Percentiles rank a stretch among this genome's conserved stretches.
Conservation (phyloP, 352 stramenopile genomes). For the Thalassiosira mediterranea region DNA sequence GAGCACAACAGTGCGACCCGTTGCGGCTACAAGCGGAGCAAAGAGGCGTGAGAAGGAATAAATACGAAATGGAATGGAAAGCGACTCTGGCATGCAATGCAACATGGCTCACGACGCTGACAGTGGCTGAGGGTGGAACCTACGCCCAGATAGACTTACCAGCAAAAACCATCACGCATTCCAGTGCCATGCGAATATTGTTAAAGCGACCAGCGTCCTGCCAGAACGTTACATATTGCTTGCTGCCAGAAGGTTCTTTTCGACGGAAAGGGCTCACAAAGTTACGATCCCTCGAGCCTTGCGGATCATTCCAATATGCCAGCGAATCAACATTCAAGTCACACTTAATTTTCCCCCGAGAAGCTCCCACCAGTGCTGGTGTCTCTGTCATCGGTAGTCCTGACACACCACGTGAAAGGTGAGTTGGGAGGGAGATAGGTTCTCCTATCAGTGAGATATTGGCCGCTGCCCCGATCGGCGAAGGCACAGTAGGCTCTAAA, state of each 20-base stretch:
- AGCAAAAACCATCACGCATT: slow-evolving; percentile 86
- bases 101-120: no score
- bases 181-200: slow-evolving; percentile 86
- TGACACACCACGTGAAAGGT: slow-evolving; percentile 60
- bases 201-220: slow-evolving; percentile 87
- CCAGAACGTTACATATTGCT: slow-evolving; percentile 88
- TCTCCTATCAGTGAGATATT: slow-evolving; percentile 39
- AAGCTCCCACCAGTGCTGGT: slow-evolving; percentile 62
- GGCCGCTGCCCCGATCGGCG: slow-evolving; percentile 28
- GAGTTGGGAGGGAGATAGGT: slow-evolving; percentile 26
- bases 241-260: slow-evolving; percentile 26
- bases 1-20: slow-evolving; percentile 87
- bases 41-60: no score
- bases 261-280: slow-evolving; percentile 64
- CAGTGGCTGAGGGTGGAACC: no score
- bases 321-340: slow-evolving; percentile 77
- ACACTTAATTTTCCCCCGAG: slow-evolving; percentile 65
- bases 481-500: slow-evolving; percentile 45
- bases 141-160: no score
- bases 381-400: slow-evolving; percentile 65
- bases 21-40: no score
- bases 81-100: no score
- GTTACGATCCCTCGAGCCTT: slow-evolving; percentile 59
- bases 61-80: no score
- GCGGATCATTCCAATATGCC: slow-evolving; percentile 80